Evolutionary conservation across 148 eudicot genomes (phyloP).

Genomic region (Rhododendron vialii): DNA sequence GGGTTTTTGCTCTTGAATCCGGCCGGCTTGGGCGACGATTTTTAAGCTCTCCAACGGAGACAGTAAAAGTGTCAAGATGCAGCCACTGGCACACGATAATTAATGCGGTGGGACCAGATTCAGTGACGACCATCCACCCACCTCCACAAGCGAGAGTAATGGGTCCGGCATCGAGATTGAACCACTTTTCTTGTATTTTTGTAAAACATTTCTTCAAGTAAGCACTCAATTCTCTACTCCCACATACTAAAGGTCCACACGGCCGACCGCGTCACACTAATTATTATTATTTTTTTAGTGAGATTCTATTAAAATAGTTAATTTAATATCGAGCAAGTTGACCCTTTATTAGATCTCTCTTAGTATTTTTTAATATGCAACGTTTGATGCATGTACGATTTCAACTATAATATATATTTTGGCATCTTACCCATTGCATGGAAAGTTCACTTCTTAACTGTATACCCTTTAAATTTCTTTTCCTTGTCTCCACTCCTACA

Average conservation of each 20-base stretch:
- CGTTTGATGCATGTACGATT: neutral
- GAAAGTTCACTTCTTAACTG: neutral
- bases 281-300: neutral
- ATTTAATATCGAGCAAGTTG: neutral
- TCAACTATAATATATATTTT: neutral
- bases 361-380: neutral
- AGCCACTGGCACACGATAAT: neutral
- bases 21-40: no score
- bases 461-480: neutral
- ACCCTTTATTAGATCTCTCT: neutral
- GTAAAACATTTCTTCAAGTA: no score
- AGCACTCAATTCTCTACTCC: neutral
- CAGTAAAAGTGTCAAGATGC: neutral
- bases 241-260: neutral
- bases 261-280: neutral
- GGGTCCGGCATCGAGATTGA: accelerated
- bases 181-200: no score
- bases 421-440: neutral
- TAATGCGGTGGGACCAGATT: neutral
- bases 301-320: neutral
- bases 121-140: no score
- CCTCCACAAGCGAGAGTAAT: no score
- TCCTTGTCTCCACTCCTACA: neutral
- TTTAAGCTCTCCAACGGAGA: no score
- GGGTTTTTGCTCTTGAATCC: no score